Evolutionary conservation across 192 early-diverging fungal genomes (phyloP).

Genomic region (Chytriomyces confervae): DNA sequence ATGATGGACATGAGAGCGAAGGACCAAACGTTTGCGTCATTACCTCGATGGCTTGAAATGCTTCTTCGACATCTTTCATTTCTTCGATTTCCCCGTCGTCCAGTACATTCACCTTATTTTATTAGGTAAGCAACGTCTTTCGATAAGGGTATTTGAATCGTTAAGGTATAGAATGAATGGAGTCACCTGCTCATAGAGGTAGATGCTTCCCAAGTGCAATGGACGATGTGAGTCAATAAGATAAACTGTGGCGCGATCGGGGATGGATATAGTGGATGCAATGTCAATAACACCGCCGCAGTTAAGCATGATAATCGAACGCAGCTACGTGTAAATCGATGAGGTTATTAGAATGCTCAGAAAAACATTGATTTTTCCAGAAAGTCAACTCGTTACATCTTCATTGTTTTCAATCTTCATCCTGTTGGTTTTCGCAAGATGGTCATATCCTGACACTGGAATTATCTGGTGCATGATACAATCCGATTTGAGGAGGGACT

Average conservation of each 20-base stretch:
- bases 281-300: conserved; percentile 84
- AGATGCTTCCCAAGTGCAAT: conserved; percentile 82
- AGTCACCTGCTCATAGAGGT: conserved; percentile 67
- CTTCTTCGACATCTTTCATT: conserved; percentile 66
- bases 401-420: conserved; percentile 57
- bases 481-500: conserved; percentile 80
- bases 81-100: conserved; percentile 85
- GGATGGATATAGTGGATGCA: conserved; percentile 62
- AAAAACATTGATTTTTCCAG: background rate
- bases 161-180: background rate
- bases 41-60: conserved; percentile 74
- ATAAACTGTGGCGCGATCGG: conserved; percentile 69
- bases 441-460: conserved; percentile 73
- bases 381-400: conserved; percentile 43
- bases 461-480: conserved; percentile 80
- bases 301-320: conserved; percentile 82
- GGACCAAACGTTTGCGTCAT: background rate
- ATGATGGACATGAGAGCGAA: background rate
- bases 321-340: conserved; percentile 51
- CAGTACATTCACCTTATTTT: conserved; percentile 70
- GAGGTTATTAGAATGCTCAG: background rate
- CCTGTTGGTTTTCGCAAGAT: conserved; percentile 61
- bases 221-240: conserved; percentile 91
- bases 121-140: background rate
- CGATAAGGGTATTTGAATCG: background rate